Percentiles rank a stretch among this genome's conserved stretches.
These are phyloP conservation scores for Xylaria sp. DNA, from an alignment of 2,329 filamentous ascomycete genomes.

Conservation along the genomic window DNA sequence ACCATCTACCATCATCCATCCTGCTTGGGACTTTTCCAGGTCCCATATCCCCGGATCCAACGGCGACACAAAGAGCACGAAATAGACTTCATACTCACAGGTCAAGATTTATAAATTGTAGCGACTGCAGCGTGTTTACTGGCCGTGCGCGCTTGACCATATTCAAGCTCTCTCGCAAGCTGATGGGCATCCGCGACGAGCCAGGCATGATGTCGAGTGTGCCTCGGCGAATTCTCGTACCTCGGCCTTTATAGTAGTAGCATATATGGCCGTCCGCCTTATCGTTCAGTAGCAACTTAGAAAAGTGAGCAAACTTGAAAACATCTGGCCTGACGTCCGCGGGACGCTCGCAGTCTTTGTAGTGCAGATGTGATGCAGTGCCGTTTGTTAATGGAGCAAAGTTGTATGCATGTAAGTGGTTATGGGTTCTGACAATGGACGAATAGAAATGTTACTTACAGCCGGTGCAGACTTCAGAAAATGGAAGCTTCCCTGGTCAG, in stretches of 20 bases:
- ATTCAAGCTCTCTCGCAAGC: slow-evolving; percentile 73
- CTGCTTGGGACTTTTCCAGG: neutral
- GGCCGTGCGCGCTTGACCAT: slow-evolving; percentile 67
- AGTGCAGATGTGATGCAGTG: neutral
- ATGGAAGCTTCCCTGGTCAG: slow-evolving; percentile 22
- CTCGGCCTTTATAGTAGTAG: neutral
- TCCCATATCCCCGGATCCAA: neutral
- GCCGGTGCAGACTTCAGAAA: slow-evolving; percentile 11
- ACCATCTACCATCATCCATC: neutral
- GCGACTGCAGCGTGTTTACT: slow-evolving; percentile 64
- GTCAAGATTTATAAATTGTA: slow-evolving; percentile 72
- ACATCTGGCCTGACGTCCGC: slow-evolving; percentile 25
- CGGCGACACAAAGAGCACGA: neutral
- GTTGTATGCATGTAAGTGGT: neutral
- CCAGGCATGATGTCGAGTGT: slow-evolving; percentile 63
- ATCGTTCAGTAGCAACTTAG: slow-evolving; percentile 19
- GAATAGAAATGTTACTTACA: slow-evolving; percentile 4
- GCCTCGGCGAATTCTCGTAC: slow-evolving; percentile 3
- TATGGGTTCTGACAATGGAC: neutral
- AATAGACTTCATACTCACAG: slow-evolving; percentile 62
- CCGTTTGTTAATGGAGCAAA: neutral
- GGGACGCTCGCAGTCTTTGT: slow-evolving; percentile 21
- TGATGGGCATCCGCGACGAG: slow-evolving; percentile 75
- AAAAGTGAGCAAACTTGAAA: slow-evolving; percentile 1
- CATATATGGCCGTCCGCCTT: slow-evolving; percentile 9